Evolutionary conservation across 169 alveolate species (phyloP).

Genomic region (Cryptosporidium meleagridis): DNA sequence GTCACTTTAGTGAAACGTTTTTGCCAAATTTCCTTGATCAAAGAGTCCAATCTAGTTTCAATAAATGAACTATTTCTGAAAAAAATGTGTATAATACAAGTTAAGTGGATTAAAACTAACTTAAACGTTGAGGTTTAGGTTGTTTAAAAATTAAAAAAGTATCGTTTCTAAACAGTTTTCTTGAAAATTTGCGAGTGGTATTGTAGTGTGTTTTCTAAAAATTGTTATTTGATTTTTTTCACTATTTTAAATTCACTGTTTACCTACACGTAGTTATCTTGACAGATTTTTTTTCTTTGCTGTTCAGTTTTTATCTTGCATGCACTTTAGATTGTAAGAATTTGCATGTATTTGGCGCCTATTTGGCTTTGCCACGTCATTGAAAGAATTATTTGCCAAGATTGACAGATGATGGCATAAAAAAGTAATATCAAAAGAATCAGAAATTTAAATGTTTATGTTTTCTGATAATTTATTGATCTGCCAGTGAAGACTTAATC

Average conservation of each 20-base stretch:
- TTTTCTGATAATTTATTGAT: neutral
- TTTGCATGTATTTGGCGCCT: neutral
- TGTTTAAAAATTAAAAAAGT: neutral
- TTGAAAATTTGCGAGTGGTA: neutral
- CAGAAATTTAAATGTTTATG: too few species aligned
- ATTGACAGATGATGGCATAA: neutral
- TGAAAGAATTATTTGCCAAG: neutral
- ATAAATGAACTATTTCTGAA: neutral
- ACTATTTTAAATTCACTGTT: neutral
- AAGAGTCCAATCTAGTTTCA: neutral
- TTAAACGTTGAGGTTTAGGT: conserved; percentile 75
- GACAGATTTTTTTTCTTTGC: neutral
- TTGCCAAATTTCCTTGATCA: neutral
- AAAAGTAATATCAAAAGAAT: too few species aligned
- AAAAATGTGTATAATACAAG: neutral
- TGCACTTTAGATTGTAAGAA: neutral
- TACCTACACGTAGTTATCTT: neutral
- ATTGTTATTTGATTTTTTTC: neutral
- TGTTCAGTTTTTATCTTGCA: neutral
- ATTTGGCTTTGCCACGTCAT: conserved; percentile 3
- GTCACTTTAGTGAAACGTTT: neutral
- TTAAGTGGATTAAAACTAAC: conserved; percentile 4
- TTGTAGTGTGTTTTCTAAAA: conserved; percentile 8
- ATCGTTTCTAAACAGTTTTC: neutral
- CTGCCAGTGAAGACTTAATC: too few species aligned